These are phyloP conservation scores for Luzula sylvatica DNA, from an alignment of 176 grass and related monocot genomes.

Conservation along the genomic window DNA sequence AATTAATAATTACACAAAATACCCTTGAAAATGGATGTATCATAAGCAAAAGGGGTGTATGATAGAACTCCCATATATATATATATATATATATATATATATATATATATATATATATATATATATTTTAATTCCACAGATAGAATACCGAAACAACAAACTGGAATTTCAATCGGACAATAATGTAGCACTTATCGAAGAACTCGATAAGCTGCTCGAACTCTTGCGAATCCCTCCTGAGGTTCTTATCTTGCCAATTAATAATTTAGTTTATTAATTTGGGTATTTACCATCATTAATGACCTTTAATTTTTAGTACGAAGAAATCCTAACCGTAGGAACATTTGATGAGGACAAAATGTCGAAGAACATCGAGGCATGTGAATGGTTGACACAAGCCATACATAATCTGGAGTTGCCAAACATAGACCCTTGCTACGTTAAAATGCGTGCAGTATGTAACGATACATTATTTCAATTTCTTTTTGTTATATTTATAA, in stretches of 20 bases:
- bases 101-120: no score
- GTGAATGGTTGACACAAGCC: slow-evolving; percentile 90
- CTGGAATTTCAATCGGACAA: slow-evolving; percentile 83
- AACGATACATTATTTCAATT: background rate
- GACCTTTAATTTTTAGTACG: slow-evolving; percentile 42
- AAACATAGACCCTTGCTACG: slow-evolving; percentile 69
- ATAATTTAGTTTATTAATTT: background rate
- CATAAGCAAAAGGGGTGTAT: no score
- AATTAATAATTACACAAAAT: no score
- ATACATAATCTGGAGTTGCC: slow-evolving; percentile 78
- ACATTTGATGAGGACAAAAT: slow-evolving; percentile 82
- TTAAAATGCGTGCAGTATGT: slow-evolving; percentile 70
- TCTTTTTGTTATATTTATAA: background rate
- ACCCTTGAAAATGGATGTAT: no score
- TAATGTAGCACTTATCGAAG: slow-evolving; percentile 72
- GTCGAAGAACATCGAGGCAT: slow-evolving; percentile 84
- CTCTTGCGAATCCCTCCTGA: slow-evolving; percentile 68
- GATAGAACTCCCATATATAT: no score
- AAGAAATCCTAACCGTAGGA: slow-evolving; percentile 66
- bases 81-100: no score
- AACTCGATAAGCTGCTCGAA: slow-evolving; percentile 71
- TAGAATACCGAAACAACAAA: slow-evolving; percentile 89
- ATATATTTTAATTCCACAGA: slow-evolving; percentile 48
- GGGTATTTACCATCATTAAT: background rate
- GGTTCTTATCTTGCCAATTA: slow-evolving; percentile 24